Percentiles rank a stretch among this genome's conserved stretches.
Conservation (phyloP, 2,329 filamentous ascomycete genomes). For the Calonectria crousiana region DNA sequence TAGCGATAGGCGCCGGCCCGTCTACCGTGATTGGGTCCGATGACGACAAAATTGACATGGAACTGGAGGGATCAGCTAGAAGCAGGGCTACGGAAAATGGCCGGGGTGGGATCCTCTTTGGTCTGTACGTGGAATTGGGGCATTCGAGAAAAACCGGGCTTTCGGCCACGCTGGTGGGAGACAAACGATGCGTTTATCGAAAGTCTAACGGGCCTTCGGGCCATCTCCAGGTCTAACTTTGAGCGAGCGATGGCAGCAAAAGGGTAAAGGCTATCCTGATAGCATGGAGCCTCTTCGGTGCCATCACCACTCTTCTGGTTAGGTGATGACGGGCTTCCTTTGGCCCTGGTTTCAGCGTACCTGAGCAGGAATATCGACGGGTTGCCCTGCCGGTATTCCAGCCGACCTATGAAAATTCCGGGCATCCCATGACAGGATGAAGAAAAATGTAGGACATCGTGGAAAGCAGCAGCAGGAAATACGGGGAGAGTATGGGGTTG, state of each 20-base stretch:
- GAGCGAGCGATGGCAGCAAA: not conserved
- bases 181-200: constrained; percentile 14
- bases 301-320: constrained; percentile 2
- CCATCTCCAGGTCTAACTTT: constrained; percentile 4
- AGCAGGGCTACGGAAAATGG: not conserved
- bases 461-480: not conserved
- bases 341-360: not conserved
- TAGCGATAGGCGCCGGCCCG: not conserved
- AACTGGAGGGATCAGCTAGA: not conserved
- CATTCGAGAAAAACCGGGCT: not conserved
- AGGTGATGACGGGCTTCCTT: not conserved
- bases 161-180: not conserved
- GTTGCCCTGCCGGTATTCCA: not conserved
- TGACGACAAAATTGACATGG: constrained; percentile 3
- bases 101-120: constrained; percentile 2
- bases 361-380: not conserved
- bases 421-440: not conserved
- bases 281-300: constrained; percentile 32
- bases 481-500: constrained; percentile 21
- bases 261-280: constrained; percentile 19
- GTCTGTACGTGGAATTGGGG: not conserved
- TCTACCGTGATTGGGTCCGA: not conserved
- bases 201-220: constrained; percentile 15
- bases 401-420: not conserved
- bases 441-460: not conserved